Percentiles rank a stretch among this genome's conserved stretches.
These are phyloP conservation scores for Kazachstania sp. DNA, from an alignment of 1,139 yeast species.

Conservation along the genomic window DNA sequence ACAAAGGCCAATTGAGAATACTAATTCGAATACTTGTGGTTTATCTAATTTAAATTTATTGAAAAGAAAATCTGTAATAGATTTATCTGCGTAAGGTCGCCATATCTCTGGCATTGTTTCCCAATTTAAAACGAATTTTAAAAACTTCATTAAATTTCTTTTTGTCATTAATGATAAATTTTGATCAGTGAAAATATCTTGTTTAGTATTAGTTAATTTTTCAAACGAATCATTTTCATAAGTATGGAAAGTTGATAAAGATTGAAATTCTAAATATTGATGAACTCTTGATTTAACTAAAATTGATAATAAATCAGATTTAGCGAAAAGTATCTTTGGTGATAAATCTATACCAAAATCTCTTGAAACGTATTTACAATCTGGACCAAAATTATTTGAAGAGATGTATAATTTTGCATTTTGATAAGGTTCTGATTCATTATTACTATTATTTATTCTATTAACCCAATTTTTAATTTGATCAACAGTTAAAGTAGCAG, in stretches of 20 bases:
- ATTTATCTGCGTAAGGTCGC: conserved; percentile 44
- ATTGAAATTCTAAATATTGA: conserved; percentile 85
- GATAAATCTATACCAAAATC: conserved; percentile 82
- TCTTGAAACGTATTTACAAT: conserved; percentile 36
- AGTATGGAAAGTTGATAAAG: conserved; percentile 81
- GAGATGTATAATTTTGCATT: conserved; percentile 73
- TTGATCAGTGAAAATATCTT: conserved; percentile 90
- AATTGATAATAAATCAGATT: conserved; percentile 71
- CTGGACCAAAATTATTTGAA: conserved; percentile 34
- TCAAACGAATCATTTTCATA: conserved; percentile 86
- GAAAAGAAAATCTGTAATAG: conserved; percentile 51
- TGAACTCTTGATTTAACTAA: conserved; percentile 79
- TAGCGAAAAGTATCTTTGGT: conserved; percentile 85
- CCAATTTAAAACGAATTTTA: conserved; percentile 77
- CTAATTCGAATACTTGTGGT: conserved; percentile 73
- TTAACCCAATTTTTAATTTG: conserved; percentile 77
- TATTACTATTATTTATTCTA: conserved; percentile 41
- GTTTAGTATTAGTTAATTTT: conserved; percentile 73
- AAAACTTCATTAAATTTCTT: conserved; percentile 82
- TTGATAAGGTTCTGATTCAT: conserved; percentile 40
- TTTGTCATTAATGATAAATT: conserved; percentile 67
- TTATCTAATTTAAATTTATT: conserved; percentile 61
- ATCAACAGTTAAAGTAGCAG: conserved; percentile 78
- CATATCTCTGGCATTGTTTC: conserved; percentile 47
- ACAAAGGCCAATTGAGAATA: conserved; percentile 78